A percentile compares a stretch with the other conserved stretches of the same genome.
Evolutionary conservation across 2,329 filamentous ascomycete species (phyloP).

Genomic region (Alternaria angustiovoidea): DNA sequence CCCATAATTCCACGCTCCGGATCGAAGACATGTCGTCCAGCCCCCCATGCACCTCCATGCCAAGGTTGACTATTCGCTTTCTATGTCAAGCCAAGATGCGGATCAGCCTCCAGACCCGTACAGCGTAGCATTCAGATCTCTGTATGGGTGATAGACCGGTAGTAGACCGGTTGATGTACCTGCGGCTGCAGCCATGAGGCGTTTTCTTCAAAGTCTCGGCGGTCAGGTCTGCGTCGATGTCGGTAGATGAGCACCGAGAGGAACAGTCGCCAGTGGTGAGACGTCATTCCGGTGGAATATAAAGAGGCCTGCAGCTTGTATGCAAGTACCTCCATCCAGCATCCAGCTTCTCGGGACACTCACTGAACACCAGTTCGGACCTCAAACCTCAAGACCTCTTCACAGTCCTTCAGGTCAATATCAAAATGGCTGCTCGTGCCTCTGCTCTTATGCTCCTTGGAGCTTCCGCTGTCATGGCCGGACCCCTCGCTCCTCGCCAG

Average conservation of each 20-base stretch:
- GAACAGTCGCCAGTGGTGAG: constrained; percentile 1
- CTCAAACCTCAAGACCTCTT: constrained; percentile 10
- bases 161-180: constrained; percentile 8
- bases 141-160: constrained; percentile 4
- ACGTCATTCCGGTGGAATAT: constrained; percentile 20
- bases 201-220: constrained; percentile 23
- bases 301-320: constrained; percentile 24
- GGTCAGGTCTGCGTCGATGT: constrained; percentile 11
- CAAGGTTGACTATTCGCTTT: constrained; percentile 25
- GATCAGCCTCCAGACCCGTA: constrained; percentile 12
- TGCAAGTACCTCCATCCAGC: constrained; percentile 16
- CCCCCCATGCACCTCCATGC: constrained; percentile 13
- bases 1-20: constrained; percentile 1
- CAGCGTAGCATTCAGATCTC: constrained; percentile 20
- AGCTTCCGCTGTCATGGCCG: constrained; percentile 39
- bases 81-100: constrained; percentile 29
- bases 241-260: constrained; percentile 31
- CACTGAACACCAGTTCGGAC: constrained; percentile 29
- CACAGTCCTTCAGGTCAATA: constrained; percentile 3
- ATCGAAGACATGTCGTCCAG: constrained; percentile 19
- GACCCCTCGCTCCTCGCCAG: constrained; percentile 34
- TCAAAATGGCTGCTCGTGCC: constrained; percentile 34
- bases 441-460: constrained; percentile 36
- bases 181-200: constrained; percentile 24
- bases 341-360: constrained; percentile 34